Base-by-base conservation (phyloP, 73 alveolate species). In the Durusdinium trenchii region DNA sequence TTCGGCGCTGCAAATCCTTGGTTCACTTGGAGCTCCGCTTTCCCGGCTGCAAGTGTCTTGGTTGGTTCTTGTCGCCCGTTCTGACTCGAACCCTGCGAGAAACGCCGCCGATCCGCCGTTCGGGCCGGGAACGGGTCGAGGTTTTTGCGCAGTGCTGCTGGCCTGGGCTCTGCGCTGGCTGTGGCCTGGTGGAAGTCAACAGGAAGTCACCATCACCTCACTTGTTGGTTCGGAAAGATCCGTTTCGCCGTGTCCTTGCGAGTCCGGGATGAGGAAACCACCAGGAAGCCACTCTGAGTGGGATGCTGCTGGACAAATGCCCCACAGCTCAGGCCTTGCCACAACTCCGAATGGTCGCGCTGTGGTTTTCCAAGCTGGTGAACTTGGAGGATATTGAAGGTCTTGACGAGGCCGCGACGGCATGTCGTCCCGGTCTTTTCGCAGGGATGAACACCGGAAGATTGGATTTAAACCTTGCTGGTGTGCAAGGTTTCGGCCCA, bases 11-110 rank as follows among this genome's bases (percentile, higher is more conserved):
- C 76, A 35, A 12, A 20, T 52, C 42, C 23, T n/a, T 84, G 94
- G 94, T 84, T 38, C 94, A 84, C 52, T 50, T 84, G 94, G 94
- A 84, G 51, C 75, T 84, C 40, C 94, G 94, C 76, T 51, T 84
- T 38, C 94, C 94, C n/a, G 94, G 94, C 2, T 51, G 73, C 75
- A 84, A 84, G 94, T 71, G 35, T 6, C 50, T 46, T 42, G 71
- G 71, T 45, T 20, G 42, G 42, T 30, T 1, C 81, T 26, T 67
- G 6, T 67, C 43, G 69, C 69, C 12, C 32, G 73, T 23, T n/a
- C n/a, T n/a, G n/a, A n/a, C n/a, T n/a, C n/a, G n/a, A n/a, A n/a
- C n/a, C n/a, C n/a, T n/a, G n/a, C n/a, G n/a, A n/a, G 23, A 57
- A 57, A 57, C 1, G 4, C 73, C 30, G 30, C n/a, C 73, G 30